A percentile compares a stretch with the other conserved stretches of the same genome.
These are phyloP conservation scores for Nitzschia inconspicua DNA, from an alignment of 108 stramenopile species.

Conservation along the genomic window DNA sequence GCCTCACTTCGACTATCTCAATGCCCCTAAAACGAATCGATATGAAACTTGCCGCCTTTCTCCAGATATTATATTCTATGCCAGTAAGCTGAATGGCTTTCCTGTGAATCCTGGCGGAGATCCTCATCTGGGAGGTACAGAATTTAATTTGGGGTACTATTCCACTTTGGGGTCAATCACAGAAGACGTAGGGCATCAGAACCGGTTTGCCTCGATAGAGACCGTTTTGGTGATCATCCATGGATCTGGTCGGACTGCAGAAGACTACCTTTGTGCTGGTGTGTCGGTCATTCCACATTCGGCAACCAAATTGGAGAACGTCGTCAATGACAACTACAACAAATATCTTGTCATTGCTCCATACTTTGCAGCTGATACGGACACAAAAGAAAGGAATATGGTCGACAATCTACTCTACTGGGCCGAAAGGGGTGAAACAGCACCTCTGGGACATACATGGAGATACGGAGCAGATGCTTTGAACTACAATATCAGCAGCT, in stretches of 20 bases:
- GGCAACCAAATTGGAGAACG: background rate
- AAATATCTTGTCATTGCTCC: slow-evolving; percentile 63
- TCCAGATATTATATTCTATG: background rate
- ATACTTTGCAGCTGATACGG: slow-evolving; percentile 46
- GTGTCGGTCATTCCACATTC: slow-evolving; percentile 28
- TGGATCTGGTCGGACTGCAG: slow-evolving; percentile 69
- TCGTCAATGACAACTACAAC: slow-evolving; percentile 6
- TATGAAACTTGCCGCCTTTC: slow-evolving; percentile 28
- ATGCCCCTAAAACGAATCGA: slow-evolving; percentile 4
- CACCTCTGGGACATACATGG: slow-evolving; percentile 71
- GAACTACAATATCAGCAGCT: slow-evolving; percentile 60
- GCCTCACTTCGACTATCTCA: background rate
- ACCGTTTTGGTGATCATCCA: slow-evolving; percentile 54
- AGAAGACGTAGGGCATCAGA: background rate
- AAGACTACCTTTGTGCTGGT: slow-evolving; percentile 64
- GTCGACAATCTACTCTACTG: slow-evolving; percentile 39
- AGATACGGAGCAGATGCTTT: slow-evolving; percentile 80
- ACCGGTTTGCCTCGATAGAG: slow-evolving; percentile 6
- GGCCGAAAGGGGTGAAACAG: slow-evolving; percentile 29
- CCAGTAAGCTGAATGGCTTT: slow-evolving; percentile 10
- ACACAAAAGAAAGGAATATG: slow-evolving; percentile 27
- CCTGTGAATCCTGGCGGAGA: slow-evolving; percentile 14
- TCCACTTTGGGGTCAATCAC: slow-evolving; percentile 23
- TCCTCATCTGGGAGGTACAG: background rate
- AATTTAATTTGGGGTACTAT: slow-evolving; percentile 10